Conservation (phyloP, 2,329 filamentous ascomycete species). For the Kalaharituber pfeilii region DNA sequence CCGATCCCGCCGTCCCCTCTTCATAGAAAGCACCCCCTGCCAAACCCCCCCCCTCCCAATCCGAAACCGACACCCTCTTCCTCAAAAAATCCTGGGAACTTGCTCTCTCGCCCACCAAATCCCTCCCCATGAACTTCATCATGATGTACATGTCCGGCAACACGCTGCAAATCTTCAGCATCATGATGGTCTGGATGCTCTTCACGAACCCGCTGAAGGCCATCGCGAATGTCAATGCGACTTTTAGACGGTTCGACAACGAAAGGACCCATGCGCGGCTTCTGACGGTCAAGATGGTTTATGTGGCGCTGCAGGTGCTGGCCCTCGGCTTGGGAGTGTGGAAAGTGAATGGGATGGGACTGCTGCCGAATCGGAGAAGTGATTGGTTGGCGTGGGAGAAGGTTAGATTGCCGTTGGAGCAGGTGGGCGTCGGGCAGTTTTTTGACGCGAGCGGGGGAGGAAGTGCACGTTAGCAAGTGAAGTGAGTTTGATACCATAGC, state of each 20-base stretch:
- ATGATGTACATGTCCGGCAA: conserved; percentile 99
- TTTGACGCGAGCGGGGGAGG: no score
- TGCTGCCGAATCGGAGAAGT: conserved; percentile 42
- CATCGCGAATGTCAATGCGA: conserved; percentile 61
- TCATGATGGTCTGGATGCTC: conserved; percentile 99
- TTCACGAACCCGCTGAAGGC: conserved; percentile 93
- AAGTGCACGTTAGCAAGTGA: no score
- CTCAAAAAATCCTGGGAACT: conserved; percentile 98
- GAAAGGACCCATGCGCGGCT: conserved; percentile 59
- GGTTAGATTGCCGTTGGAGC: conserved; percentile 14
- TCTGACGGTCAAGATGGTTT: conserved; percentile 62
- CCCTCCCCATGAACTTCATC: conserved; percentile 91
- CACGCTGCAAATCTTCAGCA: conserved; percentile 93
- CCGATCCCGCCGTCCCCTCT: conserved; percentile 16
- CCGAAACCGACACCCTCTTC: conserved; percentile 89
- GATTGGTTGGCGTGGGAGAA: conserved; percentile 19
- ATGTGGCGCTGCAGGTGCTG: conserved; percentile 70
- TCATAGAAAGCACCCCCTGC: conserved; percentile 19
- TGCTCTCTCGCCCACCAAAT: conserved; percentile 80
- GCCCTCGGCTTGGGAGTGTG: conserved; percentile 74
- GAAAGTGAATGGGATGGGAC: conserved; percentile 93
- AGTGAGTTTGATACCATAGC: no score
- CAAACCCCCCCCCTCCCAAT: conserved; percentile 27
- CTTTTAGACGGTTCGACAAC: conserved; percentile 83
- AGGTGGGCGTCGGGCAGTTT: not conserved